Percentiles rank a stretch among this genome's conserved stretches.
phyloP scores from a whole-genome alignment of 2,329 filamentous ascomycete genomes.

The Claviceps sp. region DNA sequence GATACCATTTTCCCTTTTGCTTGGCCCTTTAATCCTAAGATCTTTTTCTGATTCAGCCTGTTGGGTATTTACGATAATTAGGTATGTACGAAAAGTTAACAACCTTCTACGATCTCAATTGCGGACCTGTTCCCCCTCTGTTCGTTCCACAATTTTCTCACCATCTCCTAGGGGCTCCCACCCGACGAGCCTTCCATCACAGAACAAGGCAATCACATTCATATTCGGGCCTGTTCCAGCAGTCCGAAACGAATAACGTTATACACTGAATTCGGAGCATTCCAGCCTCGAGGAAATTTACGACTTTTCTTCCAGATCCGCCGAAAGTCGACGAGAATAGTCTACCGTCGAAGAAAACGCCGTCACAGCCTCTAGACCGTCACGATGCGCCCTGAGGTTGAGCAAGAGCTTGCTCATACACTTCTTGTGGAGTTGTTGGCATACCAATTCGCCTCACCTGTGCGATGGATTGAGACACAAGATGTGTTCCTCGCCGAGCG shows the following conservation, averaged over 20 bases:
- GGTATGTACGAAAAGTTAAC: slow-evolving; percentile 13
- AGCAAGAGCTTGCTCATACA: slow-evolving; percentile 98
- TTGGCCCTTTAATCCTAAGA: neutral
- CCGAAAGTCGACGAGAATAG: neutral
- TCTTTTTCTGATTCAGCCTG: slow-evolving; percentile 2
- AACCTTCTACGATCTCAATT: slow-evolving; percentile 8
- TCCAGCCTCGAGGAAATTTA: neutral
- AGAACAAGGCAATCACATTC: neutral
- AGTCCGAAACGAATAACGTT: neutral
- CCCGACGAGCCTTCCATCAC: slow-evolving; percentile 3
- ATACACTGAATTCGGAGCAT: neutral
- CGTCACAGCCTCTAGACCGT: slow-evolving; percentile 8
- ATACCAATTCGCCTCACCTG: slow-evolving; percentile 97
- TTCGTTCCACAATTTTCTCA: slow-evolving; percentile 6
- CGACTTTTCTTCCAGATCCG: neutral
- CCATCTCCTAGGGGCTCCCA: slow-evolving; percentile 10
- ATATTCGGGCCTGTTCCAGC: neutral
- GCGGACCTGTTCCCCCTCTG: slow-evolving; percentile 6
- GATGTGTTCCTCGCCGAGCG: slow-evolving; percentile 98
- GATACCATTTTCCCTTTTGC: neutral
- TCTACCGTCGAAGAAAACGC: neutral
- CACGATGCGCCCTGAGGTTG: slow-evolving; percentile 92
- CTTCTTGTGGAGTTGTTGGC: slow-evolving; percentile 96
- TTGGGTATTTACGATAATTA: slow-evolving; percentile 9
- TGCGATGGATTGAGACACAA: slow-evolving; percentile 99